A percentile compares a stretch with the other conserved stretches of the same genome.
These are phyloP conservation scores for Rosa lucieae DNA, from an alignment of 306 rosid species.

Conservation along the genomic window DNA sequence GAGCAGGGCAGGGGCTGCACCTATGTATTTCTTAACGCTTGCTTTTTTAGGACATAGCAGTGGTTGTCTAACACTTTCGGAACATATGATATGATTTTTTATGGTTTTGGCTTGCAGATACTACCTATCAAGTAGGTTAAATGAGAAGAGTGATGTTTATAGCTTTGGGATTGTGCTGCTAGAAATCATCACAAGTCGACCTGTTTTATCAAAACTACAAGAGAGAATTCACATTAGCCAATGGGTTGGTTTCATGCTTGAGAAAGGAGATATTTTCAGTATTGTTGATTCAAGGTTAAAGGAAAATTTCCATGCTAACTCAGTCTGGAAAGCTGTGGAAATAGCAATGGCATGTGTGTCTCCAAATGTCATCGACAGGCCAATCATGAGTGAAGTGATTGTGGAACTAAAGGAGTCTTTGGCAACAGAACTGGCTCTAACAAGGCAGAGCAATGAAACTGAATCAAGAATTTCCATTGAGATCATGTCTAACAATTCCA, in stretches of 20 bases:
- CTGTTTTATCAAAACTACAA: neutral
- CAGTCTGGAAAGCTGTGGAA: slow-evolving; percentile 42
- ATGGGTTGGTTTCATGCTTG: slow-evolving; percentile 29
- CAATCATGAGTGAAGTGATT: slow-evolving; percentile 26
- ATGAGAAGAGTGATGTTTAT: slow-evolving; percentile 23
- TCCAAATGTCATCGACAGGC: slow-evolving; percentile 5
- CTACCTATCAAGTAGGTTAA: slow-evolving; percentile 17
- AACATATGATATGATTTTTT: neutral
- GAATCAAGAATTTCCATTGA: neutral
- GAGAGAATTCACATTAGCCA: slow-evolving; percentile 13
- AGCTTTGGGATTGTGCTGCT: slow-evolving; percentile 26
- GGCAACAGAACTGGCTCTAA: slow-evolving; percentile 13
- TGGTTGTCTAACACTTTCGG: neutral
- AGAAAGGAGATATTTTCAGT: too few relatives aligned
- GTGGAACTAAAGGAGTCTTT: slow-evolving; percentile 30
- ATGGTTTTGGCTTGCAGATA: slow-evolving; percentile 15
- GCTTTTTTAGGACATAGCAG: neutral
- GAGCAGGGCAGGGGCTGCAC: neutral
- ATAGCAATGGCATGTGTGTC: slow-evolving; percentile 25
- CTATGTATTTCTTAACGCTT: neutral
- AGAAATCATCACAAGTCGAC: slow-evolving; percentile 21
- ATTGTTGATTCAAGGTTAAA: neutral
- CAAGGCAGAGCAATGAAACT: neutral
- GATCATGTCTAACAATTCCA: neutral
- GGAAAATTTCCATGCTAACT: slow-evolving; percentile 17